Evolutionary conservation across 2,329 filamentous ascomycete genomes (phyloP).

Genomic region (Diplodia seriata): DNA sequence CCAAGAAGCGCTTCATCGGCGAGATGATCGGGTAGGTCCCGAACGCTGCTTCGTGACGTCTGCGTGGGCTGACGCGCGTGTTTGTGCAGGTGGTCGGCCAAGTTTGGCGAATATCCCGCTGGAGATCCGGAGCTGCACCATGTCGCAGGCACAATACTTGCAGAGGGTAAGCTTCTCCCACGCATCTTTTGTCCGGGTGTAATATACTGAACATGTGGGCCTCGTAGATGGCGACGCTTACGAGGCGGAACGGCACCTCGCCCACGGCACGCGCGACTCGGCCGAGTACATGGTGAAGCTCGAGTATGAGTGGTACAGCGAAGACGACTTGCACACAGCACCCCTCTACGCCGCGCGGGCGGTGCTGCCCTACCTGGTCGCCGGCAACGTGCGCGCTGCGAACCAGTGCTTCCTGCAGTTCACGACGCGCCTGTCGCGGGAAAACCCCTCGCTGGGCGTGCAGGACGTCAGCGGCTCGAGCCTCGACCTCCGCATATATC

Average conservation of each 20-base stretch:
- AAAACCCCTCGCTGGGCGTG: slow-evolving; percentile 69
- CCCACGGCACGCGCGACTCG: slow-evolving; percentile 88
- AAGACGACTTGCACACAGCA: slow-evolving; percentile 86
- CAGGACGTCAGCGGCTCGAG: slow-evolving; percentile 77
- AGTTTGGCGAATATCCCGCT: slow-evolving; percentile 83
- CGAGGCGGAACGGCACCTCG: slow-evolving; percentile 89
- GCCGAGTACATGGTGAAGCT: slow-evolving; percentile 79
- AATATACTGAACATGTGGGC: not conserved
- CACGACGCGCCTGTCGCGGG: slow-evolving; percentile 67
- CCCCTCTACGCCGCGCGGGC: slow-evolving; percentile 85
- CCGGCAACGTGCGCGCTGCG: slow-evolving; percentile 88
- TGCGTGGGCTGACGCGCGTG: slow-evolving; percentile 6
- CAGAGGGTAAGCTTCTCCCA: slow-evolving; percentile 64
- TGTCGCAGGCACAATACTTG: slow-evolving; percentile 84
- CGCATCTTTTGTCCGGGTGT: too few relatives aligned
- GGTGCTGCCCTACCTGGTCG: slow-evolving; percentile 87
- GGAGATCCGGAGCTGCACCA: slow-evolving; percentile 96
- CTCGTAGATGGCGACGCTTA: slow-evolving; percentile 80
- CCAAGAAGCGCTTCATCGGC: slow-evolving; percentile 87
- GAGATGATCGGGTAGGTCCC: slow-evolving; percentile 76
- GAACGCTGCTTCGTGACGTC: not conserved
- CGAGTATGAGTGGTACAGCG: slow-evolving; percentile 92
- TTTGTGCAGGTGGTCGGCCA: slow-evolving; percentile 74
- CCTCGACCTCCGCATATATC: slow-evolving; percentile 78
- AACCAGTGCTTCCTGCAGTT: slow-evolving; percentile 82